phyloP scores from a whole-genome alignment of 192 early-diverging fungal species.

The Coemansia erecta region DNA sequence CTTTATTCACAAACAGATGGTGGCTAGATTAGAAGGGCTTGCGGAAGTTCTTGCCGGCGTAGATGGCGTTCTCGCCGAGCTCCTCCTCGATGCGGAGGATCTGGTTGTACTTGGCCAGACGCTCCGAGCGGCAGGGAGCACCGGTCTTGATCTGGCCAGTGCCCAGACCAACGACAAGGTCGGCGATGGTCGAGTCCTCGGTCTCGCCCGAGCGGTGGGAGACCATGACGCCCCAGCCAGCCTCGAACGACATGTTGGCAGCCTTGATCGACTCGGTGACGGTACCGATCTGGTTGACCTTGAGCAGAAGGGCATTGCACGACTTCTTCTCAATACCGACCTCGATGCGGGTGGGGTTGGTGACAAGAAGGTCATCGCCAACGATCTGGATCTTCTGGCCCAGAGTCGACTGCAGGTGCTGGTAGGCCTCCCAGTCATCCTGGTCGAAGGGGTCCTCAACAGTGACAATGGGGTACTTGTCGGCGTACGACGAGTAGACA shows the following conservation, averaged over 20 bases:
- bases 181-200: conserved; percentile 96
- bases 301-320: conserved; percentile 91
- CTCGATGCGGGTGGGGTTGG: conserved; percentile 90
- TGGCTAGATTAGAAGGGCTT: conserved; percentile 49
- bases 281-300: conserved; percentile 99
- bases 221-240: conserved; percentile 99
- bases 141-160: conserved; percentile 99
- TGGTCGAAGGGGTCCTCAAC: conserved; percentile 99
- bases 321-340: conserved; percentile 93
- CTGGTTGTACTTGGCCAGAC: conserved; percentile 99
- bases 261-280: conserved; percentile 94
- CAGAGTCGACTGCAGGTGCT: conserved; percentile 65
- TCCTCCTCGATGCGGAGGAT: conserved; percentile 97
- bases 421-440: conserved; percentile 95
- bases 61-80: conserved; percentile 86
- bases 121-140: conserved; percentile 96
- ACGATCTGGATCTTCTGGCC: conserved; percentile 83
- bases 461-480: conserved; percentile 88
- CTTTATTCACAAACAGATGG: no score
- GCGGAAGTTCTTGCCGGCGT: conserved; percentile 94
- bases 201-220: conserved; percentile 99
- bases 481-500: conserved; percentile 79
- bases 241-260: conserved; percentile 69
- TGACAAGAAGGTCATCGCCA: conserved; percentile 97
- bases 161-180: conserved; percentile 94